Percentiles rank a stretch among this genome's conserved stretches.
phyloP scores from a whole-genome alignment of 441 rosid species.

The Arabidopsis lyrata region DNA sequence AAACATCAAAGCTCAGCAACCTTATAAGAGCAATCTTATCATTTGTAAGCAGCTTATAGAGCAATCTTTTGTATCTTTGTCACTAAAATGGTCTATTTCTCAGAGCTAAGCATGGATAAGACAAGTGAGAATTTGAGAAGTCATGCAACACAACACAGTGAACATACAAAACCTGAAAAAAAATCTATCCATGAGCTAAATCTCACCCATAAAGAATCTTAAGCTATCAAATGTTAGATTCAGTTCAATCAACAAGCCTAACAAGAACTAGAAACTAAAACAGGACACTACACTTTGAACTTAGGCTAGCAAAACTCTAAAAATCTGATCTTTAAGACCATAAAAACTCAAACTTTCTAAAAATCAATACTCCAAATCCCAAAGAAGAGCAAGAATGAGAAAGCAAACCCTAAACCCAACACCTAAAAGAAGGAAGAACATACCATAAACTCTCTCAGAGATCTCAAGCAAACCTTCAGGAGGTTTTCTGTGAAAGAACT shows the following conservation, averaged over 20 bases:
- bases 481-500: conserved; percentile 79
- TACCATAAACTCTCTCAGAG: conserved; percentile 91
- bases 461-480: conserved; percentile 92
- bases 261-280: background rate
- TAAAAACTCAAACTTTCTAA: conserved; percentile 26
- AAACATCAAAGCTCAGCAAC: conserved; percentile 33
- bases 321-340: conserved; percentile 5
- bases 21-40: conserved; percentile 3
- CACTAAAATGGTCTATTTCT: background rate
- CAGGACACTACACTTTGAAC: background rate
- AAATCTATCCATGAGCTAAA: background rate
- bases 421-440: conserved; percentile 35
- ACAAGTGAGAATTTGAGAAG: background rate
- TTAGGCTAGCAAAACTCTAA: background rate
- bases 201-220: background rate
- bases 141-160: background rate
- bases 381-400: background rate
- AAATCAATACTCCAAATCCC: background rate
- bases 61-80: conserved; percentile 15
- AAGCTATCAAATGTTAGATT: conserved; percentile 17
- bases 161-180: too few species aligned
- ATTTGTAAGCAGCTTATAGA: background rate
- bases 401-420: conserved; percentile 30
- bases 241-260: background rate
- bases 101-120: background rate